Percentiles rank a stretch among this genome's conserved stretches.
phyloP scores from a whole-genome alignment of 306 rosid species.

The Neltuma alba region DNA sequence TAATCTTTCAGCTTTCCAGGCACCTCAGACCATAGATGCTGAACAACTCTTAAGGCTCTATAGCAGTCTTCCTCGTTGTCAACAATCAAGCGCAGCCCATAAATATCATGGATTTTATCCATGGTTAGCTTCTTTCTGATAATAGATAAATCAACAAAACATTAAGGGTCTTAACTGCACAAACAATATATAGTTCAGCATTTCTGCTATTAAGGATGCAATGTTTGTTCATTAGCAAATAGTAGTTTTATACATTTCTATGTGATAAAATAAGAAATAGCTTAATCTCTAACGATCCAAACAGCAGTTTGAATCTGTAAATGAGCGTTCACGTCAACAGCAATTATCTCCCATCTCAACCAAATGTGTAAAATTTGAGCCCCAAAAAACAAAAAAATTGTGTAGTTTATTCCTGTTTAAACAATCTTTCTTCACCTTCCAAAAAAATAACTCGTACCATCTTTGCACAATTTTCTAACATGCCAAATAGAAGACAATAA shows the following conservation, averaged over 20 bases:
- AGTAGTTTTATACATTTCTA: not conserved
- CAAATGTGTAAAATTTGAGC: too few species aligned
- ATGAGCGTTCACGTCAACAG: not conserved
- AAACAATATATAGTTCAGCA: conserved; percentile 19
- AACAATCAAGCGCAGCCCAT: conserved; percentile 91
- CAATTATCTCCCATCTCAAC: conserved; percentile 2
- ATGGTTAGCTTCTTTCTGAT: conserved; percentile 82
- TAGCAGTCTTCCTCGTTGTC: conserved; percentile 91
- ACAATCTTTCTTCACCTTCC: not conserved
- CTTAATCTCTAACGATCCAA: not conserved
- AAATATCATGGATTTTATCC: conserved; percentile 90
- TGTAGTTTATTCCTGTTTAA: not conserved
- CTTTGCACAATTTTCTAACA: not conserved
- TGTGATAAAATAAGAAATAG: conserved; percentile 1
- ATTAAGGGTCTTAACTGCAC: conserved; percentile 21
- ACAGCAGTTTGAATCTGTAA: not conserved
- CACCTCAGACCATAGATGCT: conserved; percentile 78
- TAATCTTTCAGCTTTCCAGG: conserved; percentile 93
- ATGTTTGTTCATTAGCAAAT: not conserved
- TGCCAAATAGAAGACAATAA: conserved; percentile 11
- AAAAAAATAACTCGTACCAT: not conserved
- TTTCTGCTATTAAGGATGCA: not conserved
- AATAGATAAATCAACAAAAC: conserved; percentile 31
- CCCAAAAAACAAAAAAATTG: too few species aligned
- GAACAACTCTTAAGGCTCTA: conserved; percentile 74